A percentile compares a stretch with the other conserved stretches of the same genome.
These are phyloP conservation scores for Phytophthora lateralis DNA, from an alignment of 352 stramenopile species.

Conservation along the genomic window DNA sequence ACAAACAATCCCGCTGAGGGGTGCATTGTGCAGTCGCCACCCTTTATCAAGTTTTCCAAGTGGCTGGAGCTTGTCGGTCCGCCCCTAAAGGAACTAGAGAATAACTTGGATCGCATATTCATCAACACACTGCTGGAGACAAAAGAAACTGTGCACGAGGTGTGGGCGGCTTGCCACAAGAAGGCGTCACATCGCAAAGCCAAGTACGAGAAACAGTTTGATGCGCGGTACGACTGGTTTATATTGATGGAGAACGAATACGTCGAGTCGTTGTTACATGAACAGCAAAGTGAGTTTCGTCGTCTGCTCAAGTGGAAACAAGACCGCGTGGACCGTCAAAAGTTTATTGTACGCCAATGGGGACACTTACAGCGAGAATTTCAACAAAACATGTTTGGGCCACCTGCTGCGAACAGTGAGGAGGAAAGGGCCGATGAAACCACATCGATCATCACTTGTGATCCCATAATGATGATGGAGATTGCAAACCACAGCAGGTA, in stretches of 20 bases:
- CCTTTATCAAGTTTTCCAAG: slow-evolving; percentile 59
- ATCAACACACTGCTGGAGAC: slow-evolving; percentile 55
- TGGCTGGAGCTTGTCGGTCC: slow-evolving; percentile 76
- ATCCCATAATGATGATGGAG: slow-evolving; percentile 16
- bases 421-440: background rate
- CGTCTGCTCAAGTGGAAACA: slow-evolving; percentile 71
- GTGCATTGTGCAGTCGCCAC: slow-evolving; percentile 13
- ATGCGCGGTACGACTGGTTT: slow-evolving; percentile 48
- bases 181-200: slow-evolving; percentile 26
- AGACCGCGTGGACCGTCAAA: slow-evolving; percentile 66
- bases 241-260: slow-evolving; percentile 40
- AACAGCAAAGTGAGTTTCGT: slow-evolving; percentile 58
- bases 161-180: slow-evolving; percentile 59
- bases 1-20: slow-evolving; percentile 11
- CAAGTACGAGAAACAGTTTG: slow-evolving; percentile 57
- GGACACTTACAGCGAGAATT: slow-evolving; percentile 38
- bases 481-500: slow-evolving; percentile 21
- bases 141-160: slow-evolving; percentile 60
- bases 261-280: slow-evolving; percentile 42
- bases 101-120: slow-evolving; percentile 61
- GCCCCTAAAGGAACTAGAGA: slow-evolving; percentile 70
- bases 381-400: slow-evolving; percentile 14
- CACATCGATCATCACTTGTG: background rate
- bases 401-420: background rate
- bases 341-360: slow-evolving; percentile 68